These are phyloP conservation scores for Clonostachys chloroleuca DNA, from an alignment of 2,329 filamentous ascomycete species.

Conservation along the genomic window DNA sequence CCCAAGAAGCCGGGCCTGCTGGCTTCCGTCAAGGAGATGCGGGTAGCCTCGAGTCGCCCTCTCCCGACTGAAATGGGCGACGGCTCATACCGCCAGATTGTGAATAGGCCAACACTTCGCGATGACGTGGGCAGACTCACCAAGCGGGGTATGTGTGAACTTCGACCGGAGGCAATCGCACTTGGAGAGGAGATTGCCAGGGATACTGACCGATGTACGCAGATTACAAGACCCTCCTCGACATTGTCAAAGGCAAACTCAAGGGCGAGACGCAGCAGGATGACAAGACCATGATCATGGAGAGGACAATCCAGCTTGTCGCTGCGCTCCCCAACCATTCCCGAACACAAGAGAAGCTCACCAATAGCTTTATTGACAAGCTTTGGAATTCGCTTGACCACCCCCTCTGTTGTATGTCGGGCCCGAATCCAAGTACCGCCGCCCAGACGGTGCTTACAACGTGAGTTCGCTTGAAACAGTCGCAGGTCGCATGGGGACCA, in stretches of 20 bases:
- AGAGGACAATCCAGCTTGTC: constrained; percentile 67
- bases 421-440: constrained; percentile 60
- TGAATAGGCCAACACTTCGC: constrained; percentile 44
- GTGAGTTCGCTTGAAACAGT: constrained; percentile 19
- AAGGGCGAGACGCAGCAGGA: constrained; percentile 60
- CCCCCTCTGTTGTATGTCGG: constrained; percentile 64
- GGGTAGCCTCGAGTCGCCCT: constrained; percentile 51
- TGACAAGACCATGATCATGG: constrained; percentile 77
- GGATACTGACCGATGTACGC: constrained; percentile 6
- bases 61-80: constrained; percentile 59
- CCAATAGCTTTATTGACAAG: constrained; percentile 62
- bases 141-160: constrained; percentile 29
- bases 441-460: constrained; percentile 68
- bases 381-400: constrained; percentile 72
- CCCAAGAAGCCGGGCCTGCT: constrained; percentile 15
- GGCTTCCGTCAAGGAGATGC: constrained; percentile 21
- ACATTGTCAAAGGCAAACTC: constrained; percentile 57
- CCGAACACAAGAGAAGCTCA: constrained; percentile 56
- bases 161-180: not conserved
- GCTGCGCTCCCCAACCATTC: constrained; percentile 60
- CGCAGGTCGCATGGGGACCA: too few relatives aligned
- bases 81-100: constrained; percentile 48
- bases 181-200: not conserved
- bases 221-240: constrained; percentile 60
- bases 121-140: constrained; percentile 55